A percentile compares a stretch with the other conserved stretches of the same genome.
Evolutionary conservation across 208 protist species (phyloP).

Genomic region (Acanthamoeba royreba): DNA sequence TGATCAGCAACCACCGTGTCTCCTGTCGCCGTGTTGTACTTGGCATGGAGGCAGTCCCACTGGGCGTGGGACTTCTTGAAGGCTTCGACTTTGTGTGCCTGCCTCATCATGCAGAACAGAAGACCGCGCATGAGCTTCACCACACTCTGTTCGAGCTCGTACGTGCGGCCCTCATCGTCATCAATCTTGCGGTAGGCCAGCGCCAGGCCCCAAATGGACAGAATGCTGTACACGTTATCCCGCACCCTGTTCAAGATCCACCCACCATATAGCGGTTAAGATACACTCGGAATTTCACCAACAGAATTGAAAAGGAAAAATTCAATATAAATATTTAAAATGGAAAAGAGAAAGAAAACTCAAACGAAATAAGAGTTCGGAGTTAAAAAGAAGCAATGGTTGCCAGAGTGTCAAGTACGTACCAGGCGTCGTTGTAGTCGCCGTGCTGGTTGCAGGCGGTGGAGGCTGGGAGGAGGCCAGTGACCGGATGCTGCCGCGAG

Average conservation of each 20-base stretch:
- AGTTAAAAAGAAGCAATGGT: not conserved
- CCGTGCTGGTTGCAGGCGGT: not conserved
- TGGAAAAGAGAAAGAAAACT: not conserved
- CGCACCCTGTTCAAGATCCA: not conserved
- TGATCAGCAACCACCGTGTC: conserved; percentile 40
- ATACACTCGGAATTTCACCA: too few relatives aligned
- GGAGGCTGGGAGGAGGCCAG: not conserved
- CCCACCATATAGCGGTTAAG: too few relatives aligned
- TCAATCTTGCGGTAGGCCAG: conserved; percentile 55
- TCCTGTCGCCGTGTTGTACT: conserved; percentile 41
- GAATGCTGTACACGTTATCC: conserved; percentile 56
- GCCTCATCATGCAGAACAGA: conserved; percentile 64
- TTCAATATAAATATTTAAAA: not conserved
- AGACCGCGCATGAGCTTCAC: conserved; percentile 64
- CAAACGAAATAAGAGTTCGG: not conserved
- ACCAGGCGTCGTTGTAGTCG: conserved; percentile 2
- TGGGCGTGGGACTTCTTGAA: conserved; percentile 53
- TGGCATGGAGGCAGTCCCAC: conserved; percentile 52
- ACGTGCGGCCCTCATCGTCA: conserved; percentile 47
- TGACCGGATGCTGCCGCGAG: not conserved
- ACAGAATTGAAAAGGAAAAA: not conserved
- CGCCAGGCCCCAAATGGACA: conserved; percentile 55
- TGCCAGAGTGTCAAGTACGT: not conserved
- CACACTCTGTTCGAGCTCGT: conserved; percentile 60
- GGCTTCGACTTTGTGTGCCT: conserved; percentile 56